These are phyloP conservation scores for Ophiocordyceps camponoti-floridani DNA, from an alignment of 2,329 filamentous ascomycete genomes.

Conservation along the genomic window DNA sequence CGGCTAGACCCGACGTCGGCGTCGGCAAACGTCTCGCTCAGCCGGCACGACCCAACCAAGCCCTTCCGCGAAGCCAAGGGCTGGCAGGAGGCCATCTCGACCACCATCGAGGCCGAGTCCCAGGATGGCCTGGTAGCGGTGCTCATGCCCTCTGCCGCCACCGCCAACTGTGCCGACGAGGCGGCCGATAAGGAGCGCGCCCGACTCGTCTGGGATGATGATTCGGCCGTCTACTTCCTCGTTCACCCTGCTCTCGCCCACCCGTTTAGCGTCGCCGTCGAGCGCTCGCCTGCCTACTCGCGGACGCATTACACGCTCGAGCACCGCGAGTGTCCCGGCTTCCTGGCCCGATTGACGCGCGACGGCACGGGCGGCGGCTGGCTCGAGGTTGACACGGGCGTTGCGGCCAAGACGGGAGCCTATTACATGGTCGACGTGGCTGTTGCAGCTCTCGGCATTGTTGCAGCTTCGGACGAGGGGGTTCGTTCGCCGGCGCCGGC, in stretches of 20 bases:
- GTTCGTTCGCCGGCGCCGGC: conserved; percentile 21
- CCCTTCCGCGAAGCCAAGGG: conserved; percentile 29
- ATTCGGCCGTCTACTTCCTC: conserved; percentile 40
- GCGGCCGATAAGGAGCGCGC: conserved; percentile 53
- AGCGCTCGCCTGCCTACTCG: conserved; percentile 39
- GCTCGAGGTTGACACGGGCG: conserved; percentile 42
- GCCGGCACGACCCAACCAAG: conserved; percentile 41
- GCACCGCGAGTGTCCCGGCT: conserved; percentile 42
- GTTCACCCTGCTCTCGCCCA: conserved; percentile 44
- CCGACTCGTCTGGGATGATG: conserved; percentile 53
- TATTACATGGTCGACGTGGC: conserved; percentile 47
- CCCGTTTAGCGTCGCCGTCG: conserved; percentile 42
- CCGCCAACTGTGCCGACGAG: conserved; percentile 39
- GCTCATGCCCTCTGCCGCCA: conserved; percentile 48
- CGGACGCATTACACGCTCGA: conserved; percentile 47
- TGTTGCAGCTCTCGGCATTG: conserved; percentile 39
- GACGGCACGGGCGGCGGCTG: conserved; percentile 41
- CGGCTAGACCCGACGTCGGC: conserved; percentile 45
- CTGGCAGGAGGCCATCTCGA: conserved; percentile 40
- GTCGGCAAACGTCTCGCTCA: conserved; percentile 41
- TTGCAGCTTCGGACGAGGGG: conserved; percentile 34
- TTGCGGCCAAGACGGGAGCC: conserved; percentile 39
- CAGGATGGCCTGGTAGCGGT: conserved; percentile 48
- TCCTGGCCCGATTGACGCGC: conserved; percentile 40
- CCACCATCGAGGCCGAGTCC: conserved; percentile 39